Evolutionary conservation across 257 asterid genomes (phyloP).

Genomic region (Cinchona pubescens): DNA sequence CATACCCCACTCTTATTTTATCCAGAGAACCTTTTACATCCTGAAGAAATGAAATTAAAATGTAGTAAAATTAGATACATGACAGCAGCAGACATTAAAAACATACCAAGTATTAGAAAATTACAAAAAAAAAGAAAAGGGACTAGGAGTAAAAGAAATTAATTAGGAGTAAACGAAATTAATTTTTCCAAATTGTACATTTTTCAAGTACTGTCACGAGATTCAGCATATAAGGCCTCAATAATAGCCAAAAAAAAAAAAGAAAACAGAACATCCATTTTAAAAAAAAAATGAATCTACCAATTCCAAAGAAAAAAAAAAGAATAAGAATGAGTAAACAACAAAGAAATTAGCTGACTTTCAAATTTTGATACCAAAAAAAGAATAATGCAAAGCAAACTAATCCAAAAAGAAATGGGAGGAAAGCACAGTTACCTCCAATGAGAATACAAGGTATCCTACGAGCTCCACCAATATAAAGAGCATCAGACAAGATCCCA

Average conservation of each 20-base stretch:
- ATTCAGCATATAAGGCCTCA: not conserved
- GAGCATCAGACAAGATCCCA: constrained; percentile 86
- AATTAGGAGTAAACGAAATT: not conserved
- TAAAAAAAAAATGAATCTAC: not conserved
- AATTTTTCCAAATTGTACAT: not conserved
- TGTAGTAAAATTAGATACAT: not conserved
- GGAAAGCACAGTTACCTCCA: constrained; percentile 52
- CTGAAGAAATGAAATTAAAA: not conserved
- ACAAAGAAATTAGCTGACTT: not conserved
- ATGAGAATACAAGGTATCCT: constrained; percentile 78
- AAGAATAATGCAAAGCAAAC: not conserved
- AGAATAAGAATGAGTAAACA: not conserved
- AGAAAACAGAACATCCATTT: not conserved
- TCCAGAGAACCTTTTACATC: not conserved
- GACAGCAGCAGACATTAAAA: not conserved
- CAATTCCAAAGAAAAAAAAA: not conserved
- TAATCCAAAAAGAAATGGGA: not conserved
- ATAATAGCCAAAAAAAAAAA: too few species aligned
- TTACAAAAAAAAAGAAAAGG: too few species aligned
- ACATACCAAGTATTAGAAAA: not conserved
- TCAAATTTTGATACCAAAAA: not conserved
- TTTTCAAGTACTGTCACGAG: too few species aligned
- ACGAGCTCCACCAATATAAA: constrained; percentile 70
- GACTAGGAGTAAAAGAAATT: not conserved
- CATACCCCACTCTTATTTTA: not conserved